Evolutionary conservation across 1,284 basidiomycete genomes (phyloP).

Genomic region (Somion occarium): DNA sequence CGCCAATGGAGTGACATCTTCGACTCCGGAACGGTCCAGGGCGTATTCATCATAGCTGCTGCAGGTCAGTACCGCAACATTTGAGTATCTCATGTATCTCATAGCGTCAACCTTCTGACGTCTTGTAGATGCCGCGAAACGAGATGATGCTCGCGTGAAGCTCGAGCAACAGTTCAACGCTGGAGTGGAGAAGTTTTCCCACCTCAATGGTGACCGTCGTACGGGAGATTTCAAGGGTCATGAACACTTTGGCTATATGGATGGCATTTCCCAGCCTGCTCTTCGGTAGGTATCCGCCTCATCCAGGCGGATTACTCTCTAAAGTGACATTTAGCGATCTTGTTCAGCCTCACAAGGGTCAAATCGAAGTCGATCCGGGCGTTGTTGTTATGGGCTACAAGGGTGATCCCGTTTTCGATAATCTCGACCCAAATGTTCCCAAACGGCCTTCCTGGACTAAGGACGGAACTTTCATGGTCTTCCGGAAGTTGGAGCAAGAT

Average conservation of each 20-base stretch:
- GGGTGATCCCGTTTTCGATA: constrained; percentile 23
- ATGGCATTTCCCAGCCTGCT: constrained; percentile 25
- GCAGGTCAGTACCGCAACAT: background rate
- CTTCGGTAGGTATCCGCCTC: constrained; percentile 17
- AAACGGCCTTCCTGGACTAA: constrained; percentile 20
- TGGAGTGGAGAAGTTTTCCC: background rate
- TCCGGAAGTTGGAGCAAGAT: constrained; percentile 29
- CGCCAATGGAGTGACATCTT: background rate
- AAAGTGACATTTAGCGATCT: constrained; percentile 14
- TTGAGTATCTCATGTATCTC: background rate
- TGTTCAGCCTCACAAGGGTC: constrained; percentile 18
- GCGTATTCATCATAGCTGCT: background rate
- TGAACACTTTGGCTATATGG: constrained; percentile 23
- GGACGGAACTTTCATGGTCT: constrained; percentile 29
- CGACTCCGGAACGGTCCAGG: background rate
- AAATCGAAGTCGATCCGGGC: constrained; percentile 23
- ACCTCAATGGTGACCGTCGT: background rate
- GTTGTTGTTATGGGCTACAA: constrained; percentile 27
- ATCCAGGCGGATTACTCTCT: background rate
- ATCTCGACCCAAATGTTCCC: background rate
- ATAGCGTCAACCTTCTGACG: too few species aligned
- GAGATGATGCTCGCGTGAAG: background rate
- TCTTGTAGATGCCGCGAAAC: background rate
- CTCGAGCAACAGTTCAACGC: background rate
- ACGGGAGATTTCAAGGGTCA: constrained; percentile 8